Evolutionary conservation across 2,329 filamentous ascomycete species (phyloP), one percentile per base, ranked within the genome.

Genomic region (Myotisia sp.): DNA sequence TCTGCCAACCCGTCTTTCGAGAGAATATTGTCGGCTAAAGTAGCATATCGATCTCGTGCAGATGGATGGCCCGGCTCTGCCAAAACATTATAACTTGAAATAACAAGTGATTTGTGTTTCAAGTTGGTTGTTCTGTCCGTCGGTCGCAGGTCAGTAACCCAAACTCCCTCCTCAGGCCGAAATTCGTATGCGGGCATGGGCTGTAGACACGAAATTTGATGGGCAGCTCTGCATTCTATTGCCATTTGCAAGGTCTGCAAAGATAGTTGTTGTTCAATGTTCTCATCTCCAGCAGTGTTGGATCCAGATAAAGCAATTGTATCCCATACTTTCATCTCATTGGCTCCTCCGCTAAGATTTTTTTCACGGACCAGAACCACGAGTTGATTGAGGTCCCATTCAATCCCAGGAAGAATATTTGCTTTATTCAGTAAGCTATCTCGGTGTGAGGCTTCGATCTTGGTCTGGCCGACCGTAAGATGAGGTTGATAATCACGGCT

Each of bases 401-500:
- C 44, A 2, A 74, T 14, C 0, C 51, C 40, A 0, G 68, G 62
- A 10, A 77, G 42, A 4, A 67, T 47, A 2, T 54, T 52, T 3
- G 64, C 62, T 44, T 77, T 76, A 13, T 67, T 56, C 3, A 71
- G 38, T 4, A 76, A 49, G 21, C 65, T 68, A 5, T 64, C 55
- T 39, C 70, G 64, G n/a, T 62, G 52, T 12, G 60, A 56, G 4
- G 58, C 52, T 3, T 54, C 47, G 16, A 70, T 62, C 22, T 66
- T 60, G 26, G 62, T 70, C 44, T 79, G 74, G 0, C 68, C 75
- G 16, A 79, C 53, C 0, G 71, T 78, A 52, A 79, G 52, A 48
- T 79, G 74, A 45, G 63, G 58, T 8, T 50, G 56, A 38, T 59
- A 67, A 3, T 41, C 41, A 7, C 43, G 36, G 3, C 39, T 38